Percentiles rank a stretch among this genome's conserved stretches.
These are phyloP conservation scores for Candida maltosa DNA, from an alignment of 805 yeast species.

Conservation along the genomic window DNA sequence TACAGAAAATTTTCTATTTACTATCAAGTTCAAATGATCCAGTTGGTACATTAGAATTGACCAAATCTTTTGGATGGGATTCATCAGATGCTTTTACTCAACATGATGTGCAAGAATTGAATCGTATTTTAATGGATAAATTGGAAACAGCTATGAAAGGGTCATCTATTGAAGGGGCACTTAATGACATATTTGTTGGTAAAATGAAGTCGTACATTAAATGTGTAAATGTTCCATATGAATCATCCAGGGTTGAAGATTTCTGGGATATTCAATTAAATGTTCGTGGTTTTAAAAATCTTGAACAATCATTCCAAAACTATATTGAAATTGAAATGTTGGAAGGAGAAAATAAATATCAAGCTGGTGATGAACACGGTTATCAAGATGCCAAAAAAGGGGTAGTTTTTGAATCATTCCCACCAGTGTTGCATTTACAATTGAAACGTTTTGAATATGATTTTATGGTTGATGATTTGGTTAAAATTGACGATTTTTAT, in stretches of 20 bases:
- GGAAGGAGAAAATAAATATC: constrained; percentile 94
- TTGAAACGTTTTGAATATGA: constrained; percentile 93
- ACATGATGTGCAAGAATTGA: constrained; percentile 96
- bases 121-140: constrained; percentile 92
- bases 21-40: constrained; percentile 72
- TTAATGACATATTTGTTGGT: constrained; percentile 88
- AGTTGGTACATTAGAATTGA: constrained; percentile 80
- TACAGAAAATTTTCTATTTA: constrained; percentile 84
- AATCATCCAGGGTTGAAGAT: constrained; percentile 87
- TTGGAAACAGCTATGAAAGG: constrained; percentile 90
- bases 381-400: constrained; percentile 96
- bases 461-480: constrained; percentile 80
- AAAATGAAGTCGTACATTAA: constrained; percentile 93
- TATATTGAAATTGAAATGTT: constrained; percentile 86
- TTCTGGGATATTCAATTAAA: constrained; percentile 98
- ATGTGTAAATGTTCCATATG: constrained; percentile 90
- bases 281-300: constrained; percentile 75
- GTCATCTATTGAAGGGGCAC: constrained; percentile 53
- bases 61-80: constrained; percentile 97
- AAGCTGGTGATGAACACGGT: constrained; percentile 80
- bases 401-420: constrained; percentile 85
- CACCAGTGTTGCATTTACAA: constrained; percentile 90
- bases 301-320: constrained; percentile 75
- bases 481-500: constrained; percentile 87
- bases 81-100: constrained; percentile 92